Evolutionary conservation across 2,329 filamentous ascomycete genomes (phyloP).

Genomic region (Paramyrothecium roridum): DNA sequence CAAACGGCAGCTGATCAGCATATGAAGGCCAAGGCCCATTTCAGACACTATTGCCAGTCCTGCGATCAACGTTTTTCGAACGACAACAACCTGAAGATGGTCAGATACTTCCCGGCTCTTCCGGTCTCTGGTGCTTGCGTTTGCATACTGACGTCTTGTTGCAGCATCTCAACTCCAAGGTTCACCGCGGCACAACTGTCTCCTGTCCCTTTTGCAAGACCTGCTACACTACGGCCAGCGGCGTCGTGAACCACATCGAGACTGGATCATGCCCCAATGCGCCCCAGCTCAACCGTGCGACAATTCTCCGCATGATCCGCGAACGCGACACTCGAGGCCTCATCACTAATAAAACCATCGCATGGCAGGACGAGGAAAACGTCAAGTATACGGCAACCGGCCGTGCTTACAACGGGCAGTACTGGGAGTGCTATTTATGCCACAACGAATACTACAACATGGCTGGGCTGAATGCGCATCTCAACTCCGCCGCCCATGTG

Average conservation of each 20-base stretch:
- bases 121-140: not conserved
- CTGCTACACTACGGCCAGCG: constrained; percentile 45
- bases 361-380: constrained; percentile 29
- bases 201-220: constrained; percentile 52
- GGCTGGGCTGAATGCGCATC: constrained; percentile 41
- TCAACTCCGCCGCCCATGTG: constrained; percentile 39
- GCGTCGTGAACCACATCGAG: constrained; percentile 53
- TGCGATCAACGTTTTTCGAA: not conserved
- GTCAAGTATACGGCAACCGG: constrained; percentile 30
- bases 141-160: not conserved
- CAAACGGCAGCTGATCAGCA: not conserved
- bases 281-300: constrained; percentile 39
- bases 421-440: constrained; percentile 36
- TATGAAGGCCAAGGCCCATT: not conserved
- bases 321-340: constrained; percentile 38
- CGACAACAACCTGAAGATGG: constrained; percentile 22
- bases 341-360: constrained; percentile 49
- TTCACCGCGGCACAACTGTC: constrained; percentile 42
- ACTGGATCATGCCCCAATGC: constrained; percentile 45
- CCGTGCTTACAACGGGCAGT: constrained; percentile 37
- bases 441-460: constrained; percentile 32
- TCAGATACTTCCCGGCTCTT: constrained; percentile 8
- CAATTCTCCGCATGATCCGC: constrained; percentile 42
- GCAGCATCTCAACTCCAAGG: constrained; percentile 52
- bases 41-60: not conserved